Conservation (phyloP, 768 basidiomycete species). For the Trametopsis cervina region DNA sequence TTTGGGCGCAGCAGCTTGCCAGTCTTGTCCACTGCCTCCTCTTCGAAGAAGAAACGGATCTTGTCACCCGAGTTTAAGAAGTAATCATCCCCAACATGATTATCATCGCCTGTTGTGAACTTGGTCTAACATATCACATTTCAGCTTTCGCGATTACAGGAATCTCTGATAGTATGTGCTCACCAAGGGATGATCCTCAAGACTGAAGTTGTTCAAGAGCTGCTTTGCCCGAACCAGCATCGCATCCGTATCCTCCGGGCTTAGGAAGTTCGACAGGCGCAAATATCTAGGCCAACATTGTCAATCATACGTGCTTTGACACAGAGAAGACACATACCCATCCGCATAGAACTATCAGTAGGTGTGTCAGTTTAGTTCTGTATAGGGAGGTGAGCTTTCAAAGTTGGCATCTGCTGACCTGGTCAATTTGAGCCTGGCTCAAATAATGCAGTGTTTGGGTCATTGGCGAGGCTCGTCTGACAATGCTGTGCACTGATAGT, state of each 20-base stretch:
- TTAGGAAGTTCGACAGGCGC: slow-evolving; percentile 67
- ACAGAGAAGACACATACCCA: slow-evolving; percentile 35
- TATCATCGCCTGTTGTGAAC: slow-evolving; percentile 75
- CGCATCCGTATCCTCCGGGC: slow-evolving; percentile 43
- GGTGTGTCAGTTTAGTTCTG: no score
- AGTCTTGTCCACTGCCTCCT: slow-evolving; percentile 65
- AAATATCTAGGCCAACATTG: slow-evolving; percentile 53
- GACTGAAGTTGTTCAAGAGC: slow-evolving; percentile 70
- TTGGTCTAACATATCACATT: no score
- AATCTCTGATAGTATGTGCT: no score
- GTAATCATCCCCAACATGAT: slow-evolving; percentile 88
- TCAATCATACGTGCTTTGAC: slow-evolving; percentile 1
- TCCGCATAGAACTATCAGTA: slow-evolving; percentile 44
- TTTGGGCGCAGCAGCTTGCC: slow-evolving; percentile 70
- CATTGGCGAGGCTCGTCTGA: no score
- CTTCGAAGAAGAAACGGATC: slow-evolving; percentile 92
- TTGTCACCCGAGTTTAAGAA: slow-evolving; percentile 91
- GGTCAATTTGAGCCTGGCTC: slow-evolving; percentile 47
- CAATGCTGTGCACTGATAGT: no score
- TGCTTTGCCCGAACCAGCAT: slow-evolving; percentile 67
- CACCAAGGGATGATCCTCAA: slow-evolving; percentile 78
- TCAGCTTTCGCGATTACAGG: no score
- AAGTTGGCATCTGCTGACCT: slow-evolving; percentile 34
- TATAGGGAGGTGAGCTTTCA: not conserved
- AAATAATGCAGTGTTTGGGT: slow-evolving; percentile 37